Evolutionary conservation across 2,329 filamentous ascomycete genomes (phyloP).

Genomic region (Chrysoporthe cubensis): DNA sequence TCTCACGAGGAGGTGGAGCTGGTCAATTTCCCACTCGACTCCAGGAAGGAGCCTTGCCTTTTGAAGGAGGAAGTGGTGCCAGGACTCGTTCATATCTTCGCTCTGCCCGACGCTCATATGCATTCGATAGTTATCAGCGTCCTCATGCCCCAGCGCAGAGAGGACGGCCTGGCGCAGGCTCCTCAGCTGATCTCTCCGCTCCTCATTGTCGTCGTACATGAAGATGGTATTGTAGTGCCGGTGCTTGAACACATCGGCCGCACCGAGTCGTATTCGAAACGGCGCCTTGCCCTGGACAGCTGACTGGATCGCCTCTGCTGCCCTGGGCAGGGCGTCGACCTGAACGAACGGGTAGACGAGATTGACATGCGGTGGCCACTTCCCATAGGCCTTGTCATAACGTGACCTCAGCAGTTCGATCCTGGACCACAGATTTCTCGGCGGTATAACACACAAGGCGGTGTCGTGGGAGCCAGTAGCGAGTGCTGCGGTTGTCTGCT

Average conservation of each 20-base stretch:
- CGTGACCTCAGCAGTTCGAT: constrained; percentile 61
- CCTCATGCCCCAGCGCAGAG: constrained; percentile 40
- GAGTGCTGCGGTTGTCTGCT: not conserved
- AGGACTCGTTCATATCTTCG: constrained; percentile 46
- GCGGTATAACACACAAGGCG: constrained; percentile 64
- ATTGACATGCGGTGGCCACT: constrained; percentile 71
- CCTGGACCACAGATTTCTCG: constrained; percentile 48
- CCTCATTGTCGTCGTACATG: constrained; percentile 40
- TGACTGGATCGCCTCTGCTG: constrained; percentile 45
- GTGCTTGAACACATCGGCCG: constrained; percentile 52
- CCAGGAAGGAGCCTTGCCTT: constrained; percentile 55
- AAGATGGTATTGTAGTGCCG: constrained; percentile 56
- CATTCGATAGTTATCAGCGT: constrained; percentile 40
- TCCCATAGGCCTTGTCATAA: constrained; percentile 64
- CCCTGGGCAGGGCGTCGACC: constrained; percentile 48
- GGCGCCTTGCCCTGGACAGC: constrained; percentile 34
- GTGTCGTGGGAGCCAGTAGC: constrained; percentile 53
- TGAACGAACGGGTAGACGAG: constrained; percentile 68
- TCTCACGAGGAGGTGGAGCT: constrained; percentile 59
- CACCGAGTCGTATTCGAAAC: constrained; percentile 42
- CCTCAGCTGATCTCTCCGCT: constrained; percentile 33
- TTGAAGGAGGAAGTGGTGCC: constrained; percentile 55
- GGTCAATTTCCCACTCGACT: constrained; percentile 51
- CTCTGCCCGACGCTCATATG: constrained; percentile 68
- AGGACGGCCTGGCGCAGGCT: constrained; percentile 43